These are phyloP conservation scores for Lepidium campestre DNA, from an alignment of 441 rosid species.

Conservation along the genomic window DNA sequence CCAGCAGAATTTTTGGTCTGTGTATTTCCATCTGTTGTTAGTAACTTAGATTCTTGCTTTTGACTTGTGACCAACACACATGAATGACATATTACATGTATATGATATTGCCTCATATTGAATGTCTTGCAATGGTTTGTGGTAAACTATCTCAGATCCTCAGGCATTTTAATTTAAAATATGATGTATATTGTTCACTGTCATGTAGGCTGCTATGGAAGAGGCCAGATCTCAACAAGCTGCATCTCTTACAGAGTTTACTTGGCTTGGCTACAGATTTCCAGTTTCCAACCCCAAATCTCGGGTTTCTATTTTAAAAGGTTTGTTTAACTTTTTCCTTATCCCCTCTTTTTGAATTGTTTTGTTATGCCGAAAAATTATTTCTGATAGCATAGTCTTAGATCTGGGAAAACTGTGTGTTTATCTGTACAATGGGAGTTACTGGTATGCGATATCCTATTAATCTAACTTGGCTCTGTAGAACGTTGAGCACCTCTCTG, in stretches of 20 bases:
- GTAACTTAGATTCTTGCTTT: neutral
- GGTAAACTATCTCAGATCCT: neutral
- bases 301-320: slow-evolving; percentile 32
- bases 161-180: neutral
- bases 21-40: neutral
- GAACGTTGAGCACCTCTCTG: slow-evolving; percentile 9
- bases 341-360: neutral
- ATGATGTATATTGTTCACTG: slow-evolving; percentile 5
- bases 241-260: slow-evolving; percentile 90
- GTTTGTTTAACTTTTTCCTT: neutral
- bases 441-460: neutral
- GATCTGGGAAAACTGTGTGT: neutral
- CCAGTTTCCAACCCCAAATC: slow-evolving; percentile 83
- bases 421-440: neutral
- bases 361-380: neutral
- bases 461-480: neutral
- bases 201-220: slow-evolving; percentile 31
- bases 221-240: slow-evolving; percentile 36
- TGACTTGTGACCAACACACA: neutral
- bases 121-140: slow-evolving; percentile 5
- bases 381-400: neutral
- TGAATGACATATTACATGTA: slow-evolving; percentile 33
- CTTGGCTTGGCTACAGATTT: slow-evolving; percentile 91
- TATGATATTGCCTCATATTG: slow-evolving; percentile 27
- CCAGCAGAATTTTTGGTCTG: neutral